Percentiles rank a stretch among this genome's conserved stretches.
Conservation (phyloP, 208 protist species). For the Trypanosoma cruzi region DNA sequence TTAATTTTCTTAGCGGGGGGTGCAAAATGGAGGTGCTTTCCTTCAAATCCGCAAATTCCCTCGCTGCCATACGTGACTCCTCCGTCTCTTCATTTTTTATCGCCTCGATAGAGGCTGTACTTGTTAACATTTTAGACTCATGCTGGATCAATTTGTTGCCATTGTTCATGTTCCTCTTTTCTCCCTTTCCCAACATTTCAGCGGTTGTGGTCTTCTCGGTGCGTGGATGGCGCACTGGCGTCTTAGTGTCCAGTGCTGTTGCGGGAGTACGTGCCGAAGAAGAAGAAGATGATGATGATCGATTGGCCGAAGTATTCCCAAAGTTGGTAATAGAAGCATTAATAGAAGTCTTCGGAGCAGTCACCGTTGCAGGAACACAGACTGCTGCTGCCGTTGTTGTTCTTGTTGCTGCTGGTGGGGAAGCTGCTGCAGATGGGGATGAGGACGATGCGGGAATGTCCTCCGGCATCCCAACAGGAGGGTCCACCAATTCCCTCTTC, state of each 20-base stretch:
- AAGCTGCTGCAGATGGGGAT: too few relatives aligned
- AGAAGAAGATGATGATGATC: neutral
- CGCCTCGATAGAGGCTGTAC: neutral
- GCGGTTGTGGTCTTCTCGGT: neutral
- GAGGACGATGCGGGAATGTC: neutral
- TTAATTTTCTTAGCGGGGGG: neutral
- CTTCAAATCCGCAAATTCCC: neutral
- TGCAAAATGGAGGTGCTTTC: neutral
- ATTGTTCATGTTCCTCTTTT: neutral
- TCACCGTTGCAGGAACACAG: neutral
- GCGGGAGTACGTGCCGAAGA: neutral
- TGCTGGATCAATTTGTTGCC: neutral
- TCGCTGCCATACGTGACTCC: neutral
- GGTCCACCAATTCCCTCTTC: neutral
- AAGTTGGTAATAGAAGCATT: neutral
- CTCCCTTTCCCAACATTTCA: neutral
- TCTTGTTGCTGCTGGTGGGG: too few relatives aligned
- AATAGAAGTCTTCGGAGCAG: neutral
- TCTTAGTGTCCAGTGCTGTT: neutral
- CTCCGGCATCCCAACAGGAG: neutral
- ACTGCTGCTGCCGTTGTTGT: neutral
- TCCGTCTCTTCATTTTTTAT: conserved; percentile 1
- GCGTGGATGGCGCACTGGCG: neutral
- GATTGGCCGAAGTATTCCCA: neutral
- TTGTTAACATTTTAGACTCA: neutral